Base-by-base conservation (phyloP, 345 rosid genomes). In the Linum usitatissimum region DNA sequence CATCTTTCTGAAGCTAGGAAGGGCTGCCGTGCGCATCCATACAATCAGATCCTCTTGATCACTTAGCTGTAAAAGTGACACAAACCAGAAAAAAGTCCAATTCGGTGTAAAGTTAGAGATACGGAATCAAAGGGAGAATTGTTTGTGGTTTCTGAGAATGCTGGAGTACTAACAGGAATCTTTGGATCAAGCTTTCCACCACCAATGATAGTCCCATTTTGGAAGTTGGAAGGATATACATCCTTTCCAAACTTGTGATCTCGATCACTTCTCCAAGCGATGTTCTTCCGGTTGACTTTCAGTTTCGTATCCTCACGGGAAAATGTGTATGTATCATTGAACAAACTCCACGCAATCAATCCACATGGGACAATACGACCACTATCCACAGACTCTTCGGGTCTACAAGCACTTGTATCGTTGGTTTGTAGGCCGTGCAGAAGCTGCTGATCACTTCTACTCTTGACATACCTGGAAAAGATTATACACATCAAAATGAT, bases 1-100 rank as follows among this genome's bases (percentile, higher is more conserved):
- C 62, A 86, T 31, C 73, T 88, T 88, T 58, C 87, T 71, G 74
- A 88, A 88, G 81, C 84, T 83, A 59, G 91, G 88, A n/a, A 84
- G 74, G 21, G 96, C 96, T 70, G 96, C 80, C 67, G 83, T 79
- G 31, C 90, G 84, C 93, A 88, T 86, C 96, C 96, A 86, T 36
- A 88, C 83, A 4, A 88, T 81, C 57, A 88, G 81, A 78, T 88
- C 96, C 82, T 88, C 96, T 74, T 88, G 90, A 64, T 84, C 79
- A 40, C 90, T 81, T 64, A 88, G 80, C 96, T 88, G 65, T 66
- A 38, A 63, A 62, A 18, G 61, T 38, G 30, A 53, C 19, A 39
- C 64, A 64, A 60, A 40, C 59, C 60, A 30, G 45, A 68, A 28
- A 55, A 23, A 38, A 30, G 69, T 67, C 67, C 56, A 65, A 6